Evolutionary conservation across 1,139 yeast genomes (phyloP).

Genomic region (Nakaseomyces uthaithaninus): DNA sequence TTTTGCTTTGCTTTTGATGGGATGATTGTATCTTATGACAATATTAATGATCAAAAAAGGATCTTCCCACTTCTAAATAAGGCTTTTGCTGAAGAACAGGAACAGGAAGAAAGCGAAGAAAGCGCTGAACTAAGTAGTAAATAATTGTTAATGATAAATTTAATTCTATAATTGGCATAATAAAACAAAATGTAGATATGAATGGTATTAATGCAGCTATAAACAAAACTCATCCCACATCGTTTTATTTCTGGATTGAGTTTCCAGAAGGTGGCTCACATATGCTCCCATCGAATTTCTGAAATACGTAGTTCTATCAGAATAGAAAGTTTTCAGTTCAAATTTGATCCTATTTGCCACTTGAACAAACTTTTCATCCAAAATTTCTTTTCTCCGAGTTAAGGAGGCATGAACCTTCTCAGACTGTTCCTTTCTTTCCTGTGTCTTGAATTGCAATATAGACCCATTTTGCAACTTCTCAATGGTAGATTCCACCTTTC

Average conservation of each 20-base stretch:
- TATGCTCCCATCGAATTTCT: slow-evolving; percentile 1
- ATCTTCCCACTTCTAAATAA: slow-evolving; percentile 26
- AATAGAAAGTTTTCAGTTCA: slow-evolving; percentile 1
- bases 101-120: slow-evolving; percentile 20
- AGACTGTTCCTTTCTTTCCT: slow-evolving; percentile 1
- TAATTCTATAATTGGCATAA: not conserved
- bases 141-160: no score
- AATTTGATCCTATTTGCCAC: slow-evolving; percentile 1
- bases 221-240: slow-evolving; percentile 2
- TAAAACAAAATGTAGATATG: not conserved
- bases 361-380: not conserved
- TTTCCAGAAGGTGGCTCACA: not conserved
- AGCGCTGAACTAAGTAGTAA: no score
- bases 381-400: not conserved
- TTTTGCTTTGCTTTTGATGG: slow-evolving; percentile 55
- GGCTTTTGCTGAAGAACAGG: slow-evolving; percentile 30
- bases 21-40: slow-evolving; percentile 41
- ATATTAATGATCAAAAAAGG: slow-evolving; percentile 35
- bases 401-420: not conserved
- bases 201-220: not conserved
- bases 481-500: not conserved
- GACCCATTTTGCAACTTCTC: slow-evolving; percentile 3
- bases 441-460: not conserved
- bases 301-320: not conserved
- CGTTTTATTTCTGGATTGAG: not conserved